A percentile compares a stretch with the other conserved stretches of the same genome.
Conservation (phyloP, 2,329 filamentous ascomycete species). For the Cladophialophora chaetospira region DNA sequence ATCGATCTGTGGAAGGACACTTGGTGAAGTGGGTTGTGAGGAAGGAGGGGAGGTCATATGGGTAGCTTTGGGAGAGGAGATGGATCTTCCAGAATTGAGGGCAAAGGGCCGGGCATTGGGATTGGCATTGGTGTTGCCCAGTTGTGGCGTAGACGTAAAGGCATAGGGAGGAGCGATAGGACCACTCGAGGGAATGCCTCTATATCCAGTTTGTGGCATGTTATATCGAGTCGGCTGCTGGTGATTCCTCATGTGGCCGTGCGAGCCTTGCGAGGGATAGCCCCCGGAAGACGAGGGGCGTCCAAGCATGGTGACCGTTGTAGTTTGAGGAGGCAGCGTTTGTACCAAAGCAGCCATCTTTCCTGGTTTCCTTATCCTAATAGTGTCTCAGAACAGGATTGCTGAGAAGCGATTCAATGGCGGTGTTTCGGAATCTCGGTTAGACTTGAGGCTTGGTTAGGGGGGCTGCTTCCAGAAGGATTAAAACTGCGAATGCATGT, state of each 20-base stretch:
- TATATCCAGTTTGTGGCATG: conserved; percentile 47
- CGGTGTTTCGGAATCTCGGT: conserved; percentile 10
- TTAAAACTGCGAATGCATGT: neutral
- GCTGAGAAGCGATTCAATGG: neutral
- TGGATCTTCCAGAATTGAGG: conserved; percentile 41
- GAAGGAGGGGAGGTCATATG: conserved; percentile 35
- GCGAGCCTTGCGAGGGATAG: conserved; percentile 45
- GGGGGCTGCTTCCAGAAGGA: conserved; percentile 5
- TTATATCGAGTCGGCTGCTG: conserved; percentile 47
- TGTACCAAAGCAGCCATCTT: conserved; percentile 85
- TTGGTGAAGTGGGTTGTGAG: conserved; percentile 20
- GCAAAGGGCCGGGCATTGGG: conserved; percentile 15
- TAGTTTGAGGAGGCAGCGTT: conserved; percentile 74
- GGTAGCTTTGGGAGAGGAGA: conserved; percentile 54
- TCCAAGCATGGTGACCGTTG: conserved; percentile 74
- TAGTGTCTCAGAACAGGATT: conserved; percentile 3
- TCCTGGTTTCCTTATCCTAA: conserved; percentile 35
- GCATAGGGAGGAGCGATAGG: conserved; percentile 77
- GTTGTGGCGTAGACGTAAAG: conserved; percentile 69
- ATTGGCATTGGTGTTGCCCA: conserved; percentile 50
- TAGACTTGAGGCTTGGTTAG: conserved; percentile 4
- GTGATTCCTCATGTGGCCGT: conserved; percentile 48
- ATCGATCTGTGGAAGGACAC: conserved; percentile 22
- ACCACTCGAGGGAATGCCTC: conserved; percentile 59
- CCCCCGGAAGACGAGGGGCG: conserved; percentile 67